Conservation (phyloP, 2,329 filamentous ascomycete species). For the Cordyceps javanica region DNA sequence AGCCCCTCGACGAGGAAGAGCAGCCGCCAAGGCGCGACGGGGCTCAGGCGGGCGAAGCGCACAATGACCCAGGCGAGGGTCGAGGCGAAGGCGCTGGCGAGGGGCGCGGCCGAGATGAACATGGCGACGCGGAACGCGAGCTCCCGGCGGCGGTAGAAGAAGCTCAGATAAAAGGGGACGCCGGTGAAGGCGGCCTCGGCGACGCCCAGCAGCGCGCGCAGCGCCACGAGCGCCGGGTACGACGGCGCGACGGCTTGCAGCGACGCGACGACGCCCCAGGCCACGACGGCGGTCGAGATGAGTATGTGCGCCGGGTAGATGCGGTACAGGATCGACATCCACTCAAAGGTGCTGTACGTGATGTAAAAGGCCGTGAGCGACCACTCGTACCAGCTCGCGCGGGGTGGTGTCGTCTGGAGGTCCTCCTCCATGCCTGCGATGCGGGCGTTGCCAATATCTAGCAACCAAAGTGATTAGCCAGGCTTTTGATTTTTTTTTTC, state of each 20-base stretch:
- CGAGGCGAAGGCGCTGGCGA: slow-evolving; percentile 74
- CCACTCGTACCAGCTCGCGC: slow-evolving; percentile 51
- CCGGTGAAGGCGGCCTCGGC: slow-evolving; percentile 61
- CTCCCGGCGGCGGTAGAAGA: slow-evolving; percentile 62
- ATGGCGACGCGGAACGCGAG: slow-evolving; percentile 79
- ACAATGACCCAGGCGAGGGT: slow-evolving; percentile 75
- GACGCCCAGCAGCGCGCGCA: slow-evolving; percentile 53
- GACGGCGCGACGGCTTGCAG: slow-evolving; percentile 62
- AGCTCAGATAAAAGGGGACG: slow-evolving; percentile 58
- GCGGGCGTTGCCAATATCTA: slow-evolving; percentile 57
- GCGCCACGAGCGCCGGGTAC: slow-evolving; percentile 51
- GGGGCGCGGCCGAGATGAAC: slow-evolving; percentile 77
- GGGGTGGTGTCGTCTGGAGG: slow-evolving; percentile 43
- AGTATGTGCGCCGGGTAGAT: slow-evolving; percentile 55
- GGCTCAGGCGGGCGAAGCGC: slow-evolving; percentile 55
- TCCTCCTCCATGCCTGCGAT: slow-evolving; percentile 60
- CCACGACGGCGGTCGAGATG: slow-evolving; percentile 57
- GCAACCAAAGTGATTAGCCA: not conserved
- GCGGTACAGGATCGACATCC: slow-evolving; percentile 58
- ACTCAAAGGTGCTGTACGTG: slow-evolving; percentile 58
- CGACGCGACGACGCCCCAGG: slow-evolving; percentile 75
- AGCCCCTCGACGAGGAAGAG: slow-evolving; percentile 82
- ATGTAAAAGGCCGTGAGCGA: slow-evolving; percentile 56
- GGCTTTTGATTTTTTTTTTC: not conserved
- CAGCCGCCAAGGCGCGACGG: slow-evolving; percentile 78